Evolutionary conservation across 202 grass and related monocot species (phyloP).

Genomic region (Schoenoplectus triqueter): DNA sequence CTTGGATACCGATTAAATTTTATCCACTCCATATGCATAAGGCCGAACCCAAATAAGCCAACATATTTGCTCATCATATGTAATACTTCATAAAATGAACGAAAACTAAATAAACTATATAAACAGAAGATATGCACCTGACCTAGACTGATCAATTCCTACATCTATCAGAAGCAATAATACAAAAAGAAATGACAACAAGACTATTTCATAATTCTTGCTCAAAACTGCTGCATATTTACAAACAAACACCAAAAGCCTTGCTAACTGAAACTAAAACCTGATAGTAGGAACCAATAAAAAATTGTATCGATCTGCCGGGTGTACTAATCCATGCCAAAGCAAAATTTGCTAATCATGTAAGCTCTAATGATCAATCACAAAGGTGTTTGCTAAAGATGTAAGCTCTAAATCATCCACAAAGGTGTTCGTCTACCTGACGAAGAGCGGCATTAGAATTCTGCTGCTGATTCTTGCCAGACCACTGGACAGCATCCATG

Average conservation of each 20-base stretch:
- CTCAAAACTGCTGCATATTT: not conserved
- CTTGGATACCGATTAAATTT: not conserved
- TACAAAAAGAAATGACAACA: not conserved
- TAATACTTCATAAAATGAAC: not conserved
- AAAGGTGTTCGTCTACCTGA: slow-evolving; percentile 54
- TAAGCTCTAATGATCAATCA: too few relatives aligned
- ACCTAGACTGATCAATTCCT: not conserved
- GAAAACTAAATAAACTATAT: not conserved
- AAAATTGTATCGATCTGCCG: not conserved
- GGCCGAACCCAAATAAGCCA: not conserved
- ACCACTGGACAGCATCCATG: slow-evolving; percentile 97
- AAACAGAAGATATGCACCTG: not conserved
- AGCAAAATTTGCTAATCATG: not conserved
- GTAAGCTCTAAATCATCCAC: not conserved
- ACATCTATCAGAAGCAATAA: not conserved
- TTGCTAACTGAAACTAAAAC: not conserved
- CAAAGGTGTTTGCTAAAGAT: not conserved
- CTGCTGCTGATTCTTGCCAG: slow-evolving; percentile 96
- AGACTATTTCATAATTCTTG: not conserved
- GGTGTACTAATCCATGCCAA: not conserved
- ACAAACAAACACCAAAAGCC: not conserved
- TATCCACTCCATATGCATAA: not conserved
- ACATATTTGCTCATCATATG: not conserved
- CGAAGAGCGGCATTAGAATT: slow-evolving; percentile 89
- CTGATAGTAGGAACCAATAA: not conserved